Evolutionary conservation across 176 grass and related monocot species (phyloP), one percentile per base, ranked within the genome.

Genomic region (Thinopyrum elongatum): DNA sequence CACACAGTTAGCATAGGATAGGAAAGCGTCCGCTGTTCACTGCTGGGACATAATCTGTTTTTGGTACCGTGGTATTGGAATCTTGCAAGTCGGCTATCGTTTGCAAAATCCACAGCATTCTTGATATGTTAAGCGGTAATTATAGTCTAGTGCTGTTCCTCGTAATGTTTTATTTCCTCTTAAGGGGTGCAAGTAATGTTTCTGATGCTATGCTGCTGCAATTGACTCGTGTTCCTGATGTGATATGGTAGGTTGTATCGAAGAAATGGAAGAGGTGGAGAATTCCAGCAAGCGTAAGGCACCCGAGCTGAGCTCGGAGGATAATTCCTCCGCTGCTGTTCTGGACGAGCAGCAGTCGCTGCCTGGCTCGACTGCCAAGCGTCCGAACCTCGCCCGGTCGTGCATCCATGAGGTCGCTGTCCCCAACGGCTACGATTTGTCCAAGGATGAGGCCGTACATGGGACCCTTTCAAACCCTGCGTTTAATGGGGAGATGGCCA

Each of bases 401-500:
- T 98, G 95, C 84, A 78, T 95, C 81, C 95, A 98, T 83, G 95
- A 98, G 84, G 93, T 95, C 2, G 93, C 93, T 10, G 91, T 93
- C 22, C 95, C 95, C 26, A 93, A 90, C 11, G 80, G 33, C 4
- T 98, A 95, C 65, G 83, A 42, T 81, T 30, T 84, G 61, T 78
- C 68, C 47, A 95, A 87, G 23, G 95, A 93, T 74, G 95, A 92
- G 80, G 70, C 87, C 11, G 84, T 88, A 26, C 86, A 95, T 41
- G 93, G 95, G 38, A 95, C 91, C 23, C 95, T 95, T n/a, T 22
- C 86, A 7, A 82, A 70, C 78, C 93, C 95, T 12, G 73, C 81
- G 25, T 94, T 84, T 77, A 86, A 80, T 13, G 93, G 95, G 35
- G 82, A 94, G 25, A 98, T 95, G 95, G 93, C 95, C 41, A 98